A percentile compares a stretch with the other conserved stretches of the same genome.
Evolutionary conservation across 2,329 filamentous ascomycete species (phyloP).

Genomic region (Colletotrichum echinochloae): DNA sequence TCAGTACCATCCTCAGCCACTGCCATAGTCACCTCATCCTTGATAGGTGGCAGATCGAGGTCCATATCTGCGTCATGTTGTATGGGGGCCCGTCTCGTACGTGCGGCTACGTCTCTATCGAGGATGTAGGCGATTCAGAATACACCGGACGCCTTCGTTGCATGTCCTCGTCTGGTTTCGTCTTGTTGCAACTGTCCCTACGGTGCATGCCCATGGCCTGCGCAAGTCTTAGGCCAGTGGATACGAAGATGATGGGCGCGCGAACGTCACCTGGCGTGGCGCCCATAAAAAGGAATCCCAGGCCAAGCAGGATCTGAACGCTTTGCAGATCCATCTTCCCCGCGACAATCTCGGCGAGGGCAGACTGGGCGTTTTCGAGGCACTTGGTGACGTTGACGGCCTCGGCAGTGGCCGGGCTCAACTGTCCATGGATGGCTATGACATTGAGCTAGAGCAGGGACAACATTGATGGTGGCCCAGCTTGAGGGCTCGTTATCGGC

Average conservation of each 20-base stretch:
- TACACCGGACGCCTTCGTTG: slow-evolving; percentile 9
- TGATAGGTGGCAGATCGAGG: too few species aligned
- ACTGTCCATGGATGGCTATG: background rate
- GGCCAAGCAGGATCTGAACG: slow-evolving; percentile 5
- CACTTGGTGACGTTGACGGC: slow-evolving; percentile 13
- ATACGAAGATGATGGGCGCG: slow-evolving; percentile 2
- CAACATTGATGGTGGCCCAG: background rate
- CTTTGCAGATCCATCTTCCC: background rate
- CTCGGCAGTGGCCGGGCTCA: background rate
- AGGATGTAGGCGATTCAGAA: slow-evolving; percentile 18
- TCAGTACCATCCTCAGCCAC: too few species aligned
- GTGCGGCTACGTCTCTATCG: background rate
- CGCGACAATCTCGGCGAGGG: background rate
- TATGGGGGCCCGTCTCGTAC: slow-evolving; percentile 5
- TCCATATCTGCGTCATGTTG: too few species aligned
- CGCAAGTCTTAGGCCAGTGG: slow-evolving; percentile 7
- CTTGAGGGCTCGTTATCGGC: background rate
- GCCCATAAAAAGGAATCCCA: slow-evolving; percentile 8
- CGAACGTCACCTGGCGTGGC: slow-evolving; percentile 6
- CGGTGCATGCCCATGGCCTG: slow-evolving; percentile 10
- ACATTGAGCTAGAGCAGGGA: background rate
- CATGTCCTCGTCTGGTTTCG: background rate
- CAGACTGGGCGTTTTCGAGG: slow-evolving; percentile 9
- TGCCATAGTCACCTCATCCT: too few species aligned
- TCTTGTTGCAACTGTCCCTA: background rate